Evolutionary conservation across 164 flowering plant species (phyloP).

Genomic region (Echeveria elegans): DNA sequence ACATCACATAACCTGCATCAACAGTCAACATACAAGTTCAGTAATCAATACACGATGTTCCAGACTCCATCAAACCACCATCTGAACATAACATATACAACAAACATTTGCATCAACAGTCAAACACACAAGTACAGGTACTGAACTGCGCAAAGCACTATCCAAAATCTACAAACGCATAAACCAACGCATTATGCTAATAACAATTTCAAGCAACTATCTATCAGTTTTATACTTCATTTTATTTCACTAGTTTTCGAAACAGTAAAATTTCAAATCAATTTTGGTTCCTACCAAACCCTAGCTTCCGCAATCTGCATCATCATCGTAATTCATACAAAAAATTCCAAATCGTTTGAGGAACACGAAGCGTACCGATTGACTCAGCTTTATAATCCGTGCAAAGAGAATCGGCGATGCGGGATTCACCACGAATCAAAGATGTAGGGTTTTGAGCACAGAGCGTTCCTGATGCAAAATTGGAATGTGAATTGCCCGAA

Average conservation of each 20-base stretch:
- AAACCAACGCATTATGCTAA: background rate
- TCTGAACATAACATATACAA: background rate
- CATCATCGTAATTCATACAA: background rate
- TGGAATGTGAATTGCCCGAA: constrained; percentile 1
- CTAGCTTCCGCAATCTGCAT: background rate
- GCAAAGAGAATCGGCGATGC: background rate
- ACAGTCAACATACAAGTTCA: background rate
- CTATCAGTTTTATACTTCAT: background rate
- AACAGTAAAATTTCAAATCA: background rate
- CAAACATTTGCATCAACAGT: too few relatives aligned
- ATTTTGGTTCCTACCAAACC: background rate
- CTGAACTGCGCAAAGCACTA: too few relatives aligned
- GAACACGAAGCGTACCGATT: background rate
- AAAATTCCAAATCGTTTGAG: background rate
- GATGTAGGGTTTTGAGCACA: background rate
- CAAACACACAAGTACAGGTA: background rate
- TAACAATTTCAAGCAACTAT: background rate
- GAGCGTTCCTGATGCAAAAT: background rate
- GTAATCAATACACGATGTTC: background rate
- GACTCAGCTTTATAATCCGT: background rate
- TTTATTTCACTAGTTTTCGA: too few relatives aligned
- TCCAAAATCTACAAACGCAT: background rate
- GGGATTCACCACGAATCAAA: background rate
- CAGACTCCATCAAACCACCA: background rate
- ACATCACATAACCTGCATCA: background rate